Evolutionary conservation across 139 green algal genomes (phyloP).

Genomic region (Picochlorum costavermella): DNA sequence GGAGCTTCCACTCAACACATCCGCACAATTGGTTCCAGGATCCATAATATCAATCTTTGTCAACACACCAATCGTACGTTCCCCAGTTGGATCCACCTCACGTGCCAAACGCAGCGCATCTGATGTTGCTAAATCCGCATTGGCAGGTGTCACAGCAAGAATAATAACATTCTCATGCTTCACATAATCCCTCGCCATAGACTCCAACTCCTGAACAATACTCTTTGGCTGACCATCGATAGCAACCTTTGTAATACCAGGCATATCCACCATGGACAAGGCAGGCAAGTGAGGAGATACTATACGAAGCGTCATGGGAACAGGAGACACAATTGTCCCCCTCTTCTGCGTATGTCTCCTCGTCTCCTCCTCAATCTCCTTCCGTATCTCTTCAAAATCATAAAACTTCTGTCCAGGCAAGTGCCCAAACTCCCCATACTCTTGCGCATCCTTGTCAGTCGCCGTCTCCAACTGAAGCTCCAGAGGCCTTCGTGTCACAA

Average conservation of each 20-base stretch:
- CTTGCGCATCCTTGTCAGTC: constrained; percentile 56
- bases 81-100: constrained; percentile 75
- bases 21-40: constrained; percentile 75
- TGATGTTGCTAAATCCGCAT: constrained; percentile 91
- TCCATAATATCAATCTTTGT: constrained; percentile 99
- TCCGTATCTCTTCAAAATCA: constrained; percentile 76
- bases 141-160: constrained; percentile 93
- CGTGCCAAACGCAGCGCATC: constrained; percentile 92
- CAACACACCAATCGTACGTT: constrained; percentile 59
- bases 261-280: constrained; percentile 94
- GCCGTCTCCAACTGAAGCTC: constrained; percentile 82
- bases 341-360: constrained; percentile 58
- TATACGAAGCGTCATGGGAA: constrained; percentile 91
- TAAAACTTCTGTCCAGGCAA: constrained; percentile 56
- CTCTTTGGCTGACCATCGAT: constrained; percentile 89
- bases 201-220: constrained; percentile 91
- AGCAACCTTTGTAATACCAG: constrained; percentile 91
- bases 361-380: constrained; percentile 91
- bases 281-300: constrained; percentile 83
- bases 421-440: constrained; percentile 90
- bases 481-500: constrained; percentile 85
- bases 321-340: constrained; percentile 72
- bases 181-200: constrained; percentile 90
- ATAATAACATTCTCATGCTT: constrained; percentile 88
- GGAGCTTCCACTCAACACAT: constrained; percentile 68